Percentiles rank a stretch among this genome's conserved stretches.
These are phyloP conservation scores for Hyphodiscus hymeniophilus DNA, from an alignment of 495 filamentous ascomycete species.

Conservation along the genomic window DNA sequence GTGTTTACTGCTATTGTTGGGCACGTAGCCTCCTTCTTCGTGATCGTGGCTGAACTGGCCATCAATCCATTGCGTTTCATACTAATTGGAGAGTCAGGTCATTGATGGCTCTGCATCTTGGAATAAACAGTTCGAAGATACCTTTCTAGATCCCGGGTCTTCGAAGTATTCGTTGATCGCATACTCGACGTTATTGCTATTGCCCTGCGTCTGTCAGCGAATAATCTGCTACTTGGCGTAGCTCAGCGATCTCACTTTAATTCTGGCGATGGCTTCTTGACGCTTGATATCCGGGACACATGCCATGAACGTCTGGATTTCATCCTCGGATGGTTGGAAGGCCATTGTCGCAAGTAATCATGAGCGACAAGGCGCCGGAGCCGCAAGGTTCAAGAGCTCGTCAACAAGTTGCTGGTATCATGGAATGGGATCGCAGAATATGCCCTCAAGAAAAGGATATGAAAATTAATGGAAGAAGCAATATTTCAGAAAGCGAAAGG, in stretches of 20 bases:
- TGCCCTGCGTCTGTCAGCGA: conserved; percentile 22
- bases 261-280: conserved; percentile 26
- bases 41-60: conserved; percentile 32
- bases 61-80: conserved; percentile 44
- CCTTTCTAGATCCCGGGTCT: conserved; percentile 14
- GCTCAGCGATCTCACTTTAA: conserved; percentile 27
- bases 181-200: conserved; percentile 33
- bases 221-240: neutral
- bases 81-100: conserved; percentile 14
- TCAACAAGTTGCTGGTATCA: neutral
- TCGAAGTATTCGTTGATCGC: conserved; percentile 40
- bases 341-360: conserved; percentile 25
- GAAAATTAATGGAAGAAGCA: too few species aligned
- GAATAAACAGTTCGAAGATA: neutral
- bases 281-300: conserved; percentile 25
- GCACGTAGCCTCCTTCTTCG: conserved; percentile 31
- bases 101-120: neutral
- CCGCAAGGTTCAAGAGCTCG: conserved; percentile 1
- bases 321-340: conserved; percentile 24
- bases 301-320: conserved; percentile 22
- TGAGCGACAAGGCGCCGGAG: conserved; percentile 1
- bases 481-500: too few species aligned
- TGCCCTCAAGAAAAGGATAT: too few species aligned
- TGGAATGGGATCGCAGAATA: neutral
- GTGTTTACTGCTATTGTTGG: neutral